phyloP scores from a whole-genome alignment of 2,329 filamentous ascomycete species.

The Aureobasidium sp. region DNA sequence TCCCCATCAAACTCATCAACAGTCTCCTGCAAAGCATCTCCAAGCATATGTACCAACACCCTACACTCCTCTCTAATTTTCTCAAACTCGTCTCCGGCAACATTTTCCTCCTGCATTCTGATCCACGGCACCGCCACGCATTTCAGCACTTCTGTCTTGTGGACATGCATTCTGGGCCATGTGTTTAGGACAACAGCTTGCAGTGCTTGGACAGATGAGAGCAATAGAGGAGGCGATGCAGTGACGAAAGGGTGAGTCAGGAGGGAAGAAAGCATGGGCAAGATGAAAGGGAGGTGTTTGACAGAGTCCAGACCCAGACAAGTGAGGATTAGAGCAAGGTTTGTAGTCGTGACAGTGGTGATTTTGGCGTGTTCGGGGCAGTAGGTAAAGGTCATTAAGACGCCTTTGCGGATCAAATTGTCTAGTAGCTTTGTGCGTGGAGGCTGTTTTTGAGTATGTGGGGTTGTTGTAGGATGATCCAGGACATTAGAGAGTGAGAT shows the following conservation, averaged over 20 bases:
- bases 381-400: conserved; percentile 46
- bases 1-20: conserved; percentile 25
- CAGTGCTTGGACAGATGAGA: conserved; percentile 48
- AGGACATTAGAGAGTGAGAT: conserved; percentile 43
- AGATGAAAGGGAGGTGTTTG: conserved; percentile 62
- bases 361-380: conserved; percentile 53
- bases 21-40: conserved; percentile 20
- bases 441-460: conserved; percentile 20
- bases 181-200: conserved; percentile 54
- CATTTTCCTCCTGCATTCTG: conserved; percentile 18
- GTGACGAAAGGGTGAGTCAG: conserved; percentile 63
- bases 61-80: conserved; percentile 21
- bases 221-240: conserved; percentile 47
- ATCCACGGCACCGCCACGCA: conserved; percentile 43
- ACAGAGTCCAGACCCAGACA: conserved; percentile 56
- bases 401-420: conserved; percentile 35
- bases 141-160: conserved; percentile 58
- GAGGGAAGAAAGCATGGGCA: conserved; percentile 59
- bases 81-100: background rate
- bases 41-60: conserved; percentile 23
- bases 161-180: conserved; percentile 61
- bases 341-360: conserved; percentile 48
- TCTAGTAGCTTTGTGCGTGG: conserved; percentile 36
- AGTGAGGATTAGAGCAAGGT: conserved; percentile 45
- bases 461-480: conserved; percentile 20